Evolutionary conservation across 352 stramenopile species (phyloP).

Genomic region (Globisporangium lucens): DNA sequence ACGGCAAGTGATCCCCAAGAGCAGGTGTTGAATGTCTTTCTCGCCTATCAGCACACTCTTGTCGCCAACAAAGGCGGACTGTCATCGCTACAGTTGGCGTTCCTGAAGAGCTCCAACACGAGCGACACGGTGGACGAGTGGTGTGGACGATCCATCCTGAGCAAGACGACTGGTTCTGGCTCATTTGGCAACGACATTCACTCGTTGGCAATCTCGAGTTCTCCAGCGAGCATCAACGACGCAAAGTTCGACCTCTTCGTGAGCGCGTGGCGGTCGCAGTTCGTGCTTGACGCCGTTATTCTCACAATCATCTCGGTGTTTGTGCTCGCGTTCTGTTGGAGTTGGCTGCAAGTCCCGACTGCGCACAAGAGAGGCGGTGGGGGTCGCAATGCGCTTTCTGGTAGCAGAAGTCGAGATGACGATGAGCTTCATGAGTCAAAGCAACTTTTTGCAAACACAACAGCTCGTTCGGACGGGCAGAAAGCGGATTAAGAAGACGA

Average conservation of each 20-base stretch:
- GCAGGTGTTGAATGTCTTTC: not conserved
- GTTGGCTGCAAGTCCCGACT: not conserved
- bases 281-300: not conserved
- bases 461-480: not conserved
- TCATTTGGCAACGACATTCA: not conserved
- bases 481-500: not conserved
- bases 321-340: not conserved
- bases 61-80: slow-evolving; percentile 3
- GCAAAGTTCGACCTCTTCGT: slow-evolving; percentile 10
- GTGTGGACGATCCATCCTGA: not conserved
- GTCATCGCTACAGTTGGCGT: not conserved
- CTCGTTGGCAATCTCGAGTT: not conserved
- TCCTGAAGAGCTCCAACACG: slow-evolving; percentile 5
- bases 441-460: not conserved
- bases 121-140: slow-evolving; percentile 9
- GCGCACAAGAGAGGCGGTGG: slow-evolving; percentile 2
- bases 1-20: not conserved
- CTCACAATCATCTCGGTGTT: not conserved
- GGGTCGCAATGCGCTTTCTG: not conserved
- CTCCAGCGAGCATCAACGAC: not conserved
- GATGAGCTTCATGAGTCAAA: not conserved
- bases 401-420: not conserved
- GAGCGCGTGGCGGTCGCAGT: not conserved
- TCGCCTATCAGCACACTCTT: slow-evolving; percentile 4
- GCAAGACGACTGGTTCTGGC: not conserved